Conservation (phyloP, 2,329 filamentous ascomycete species). For the Graphilbum sp. region DNA sequence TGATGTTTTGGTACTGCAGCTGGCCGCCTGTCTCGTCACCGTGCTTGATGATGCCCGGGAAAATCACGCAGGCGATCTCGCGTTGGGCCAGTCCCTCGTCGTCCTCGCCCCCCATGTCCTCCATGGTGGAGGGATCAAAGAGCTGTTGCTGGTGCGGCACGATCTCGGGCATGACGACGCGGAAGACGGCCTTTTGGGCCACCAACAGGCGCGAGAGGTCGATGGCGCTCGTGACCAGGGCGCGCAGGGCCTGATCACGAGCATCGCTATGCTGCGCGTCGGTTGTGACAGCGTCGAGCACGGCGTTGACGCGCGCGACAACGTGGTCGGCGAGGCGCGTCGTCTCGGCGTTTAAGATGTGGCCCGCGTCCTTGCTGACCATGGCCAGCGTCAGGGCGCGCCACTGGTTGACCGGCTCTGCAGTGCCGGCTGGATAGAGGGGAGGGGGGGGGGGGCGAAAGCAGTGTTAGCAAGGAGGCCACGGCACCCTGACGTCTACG, state of each 20-base stretch:
- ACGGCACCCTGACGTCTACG: too few relatives aligned
- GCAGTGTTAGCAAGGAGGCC: too few relatives aligned
- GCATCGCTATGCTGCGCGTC: constrained; percentile 7
- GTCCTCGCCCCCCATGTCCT: constrained; percentile 43
- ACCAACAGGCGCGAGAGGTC: constrained; percentile 39
- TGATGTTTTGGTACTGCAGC: constrained; percentile 43
- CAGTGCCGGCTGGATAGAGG: constrained; percentile 7
- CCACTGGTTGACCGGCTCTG: constrained; percentile 42
- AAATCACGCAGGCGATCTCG: constrained; percentile 45
- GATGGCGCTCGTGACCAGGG: constrained; percentile 34
- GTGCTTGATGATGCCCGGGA: constrained; percentile 46
- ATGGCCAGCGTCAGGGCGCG: constrained; percentile 46
- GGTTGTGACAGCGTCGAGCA: constrained; percentile 33
- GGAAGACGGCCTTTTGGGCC: constrained; percentile 42
- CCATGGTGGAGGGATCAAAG: constrained; percentile 46
- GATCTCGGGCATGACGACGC: constrained; percentile 36
- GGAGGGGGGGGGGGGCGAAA: background rate
- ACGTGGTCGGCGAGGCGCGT: constrained; percentile 23
- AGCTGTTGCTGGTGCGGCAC: constrained; percentile 33
- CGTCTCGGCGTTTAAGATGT: constrained; percentile 30
- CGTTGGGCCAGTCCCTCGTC: constrained; percentile 24
- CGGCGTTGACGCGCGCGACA: constrained; percentile 27
- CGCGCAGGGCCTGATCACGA: constrained; percentile 35
- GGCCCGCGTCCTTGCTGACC: constrained; percentile 34
- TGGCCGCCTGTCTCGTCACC: constrained; percentile 49